phyloP scores from a whole-genome alignment of 208 protist genomes.

The Trypanosomatidae sp. region DNA sequence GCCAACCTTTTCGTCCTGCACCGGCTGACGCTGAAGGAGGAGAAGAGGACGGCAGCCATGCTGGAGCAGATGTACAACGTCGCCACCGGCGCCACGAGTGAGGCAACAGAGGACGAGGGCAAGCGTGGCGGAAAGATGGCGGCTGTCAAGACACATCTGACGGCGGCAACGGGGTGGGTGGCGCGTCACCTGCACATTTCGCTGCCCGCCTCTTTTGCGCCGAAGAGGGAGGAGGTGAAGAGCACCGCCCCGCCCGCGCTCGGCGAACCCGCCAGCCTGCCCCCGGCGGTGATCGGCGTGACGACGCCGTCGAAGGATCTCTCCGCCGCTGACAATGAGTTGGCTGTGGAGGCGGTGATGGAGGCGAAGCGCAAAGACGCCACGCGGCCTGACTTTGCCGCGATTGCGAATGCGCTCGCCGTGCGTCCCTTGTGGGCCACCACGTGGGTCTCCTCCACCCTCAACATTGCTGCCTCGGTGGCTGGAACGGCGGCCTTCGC shows the following conservation, averaged over 20 bases:
- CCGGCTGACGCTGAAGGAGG: constrained; percentile 19
- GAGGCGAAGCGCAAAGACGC: too few species aligned
- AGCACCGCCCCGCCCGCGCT: too few species aligned
- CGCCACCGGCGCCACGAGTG: constrained; percentile 1
- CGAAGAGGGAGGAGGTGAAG: too few species aligned
- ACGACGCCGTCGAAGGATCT: too few species aligned
- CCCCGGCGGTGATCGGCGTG: too few species aligned
- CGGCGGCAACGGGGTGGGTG: constrained; percentile 8
- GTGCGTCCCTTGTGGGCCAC: constrained; percentile 34
- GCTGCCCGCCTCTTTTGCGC: neutral
- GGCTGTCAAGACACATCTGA: constrained; percentile 8
- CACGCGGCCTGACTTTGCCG: constrained; percentile 28
- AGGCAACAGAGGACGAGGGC: neutral
- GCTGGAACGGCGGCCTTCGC: constrained; percentile 38
- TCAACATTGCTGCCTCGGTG: constrained; percentile 36
- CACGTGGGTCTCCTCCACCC: constrained; percentile 15
- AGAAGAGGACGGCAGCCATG: constrained; percentile 30
- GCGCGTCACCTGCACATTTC: neutral
- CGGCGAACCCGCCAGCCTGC: too few species aligned
- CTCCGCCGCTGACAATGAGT: neutral
- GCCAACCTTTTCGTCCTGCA: constrained; percentile 38
- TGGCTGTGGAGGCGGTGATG: too few species aligned
- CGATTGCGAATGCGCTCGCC: constrained; percentile 31
- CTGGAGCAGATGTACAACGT: constrained; percentile 49
- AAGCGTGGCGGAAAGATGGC: neutral